These are phyloP conservation scores for Persicaria maculosa DNA, from an alignment of 148 eudicot species.

Conservation along the genomic window DNA sequence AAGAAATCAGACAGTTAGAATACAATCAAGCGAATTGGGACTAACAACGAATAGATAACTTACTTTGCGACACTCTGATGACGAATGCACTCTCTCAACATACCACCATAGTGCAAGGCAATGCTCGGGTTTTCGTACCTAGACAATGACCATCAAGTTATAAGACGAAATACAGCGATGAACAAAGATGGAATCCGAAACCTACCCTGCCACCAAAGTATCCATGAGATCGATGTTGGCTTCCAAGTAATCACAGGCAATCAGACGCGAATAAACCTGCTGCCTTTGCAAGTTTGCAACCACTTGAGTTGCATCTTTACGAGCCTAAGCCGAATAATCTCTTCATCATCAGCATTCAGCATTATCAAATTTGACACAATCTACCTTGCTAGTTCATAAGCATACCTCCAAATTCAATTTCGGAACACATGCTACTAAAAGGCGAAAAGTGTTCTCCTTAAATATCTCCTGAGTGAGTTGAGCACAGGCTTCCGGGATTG, in stretches of 20 bases:
- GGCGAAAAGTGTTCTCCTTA: constrained; percentile 32
- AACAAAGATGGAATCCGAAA: neutral
- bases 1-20: neutral
- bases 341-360: constrained; percentile 8
- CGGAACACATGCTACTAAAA: constrained; percentile 36
- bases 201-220: constrained; percentile 35
- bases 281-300: constrained; percentile 56
- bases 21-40: neutral
- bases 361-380: neutral
- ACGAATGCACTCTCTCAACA: constrained; percentile 21
- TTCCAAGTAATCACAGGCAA: constrained; percentile 51
- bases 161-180: neutral
- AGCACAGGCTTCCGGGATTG: constrained; percentile 41
- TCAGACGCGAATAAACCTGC: constrained; percentile 30
- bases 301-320: constrained; percentile 45
- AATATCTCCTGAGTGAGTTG: constrained; percentile 47
- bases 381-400: neutral
- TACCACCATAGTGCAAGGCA: constrained; percentile 22
- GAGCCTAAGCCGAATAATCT: constrained; percentile 22
- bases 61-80: constrained; percentile 23
- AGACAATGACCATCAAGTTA: neutral
- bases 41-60: neutral
- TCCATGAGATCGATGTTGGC: constrained; percentile 38
- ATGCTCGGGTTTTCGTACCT: constrained; percentile 18
- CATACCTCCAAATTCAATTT: constrained; percentile 44